Conservation (phyloP, 2,329 filamentous ascomycete species). For the Hymenoscyphus scutula region DNA sequence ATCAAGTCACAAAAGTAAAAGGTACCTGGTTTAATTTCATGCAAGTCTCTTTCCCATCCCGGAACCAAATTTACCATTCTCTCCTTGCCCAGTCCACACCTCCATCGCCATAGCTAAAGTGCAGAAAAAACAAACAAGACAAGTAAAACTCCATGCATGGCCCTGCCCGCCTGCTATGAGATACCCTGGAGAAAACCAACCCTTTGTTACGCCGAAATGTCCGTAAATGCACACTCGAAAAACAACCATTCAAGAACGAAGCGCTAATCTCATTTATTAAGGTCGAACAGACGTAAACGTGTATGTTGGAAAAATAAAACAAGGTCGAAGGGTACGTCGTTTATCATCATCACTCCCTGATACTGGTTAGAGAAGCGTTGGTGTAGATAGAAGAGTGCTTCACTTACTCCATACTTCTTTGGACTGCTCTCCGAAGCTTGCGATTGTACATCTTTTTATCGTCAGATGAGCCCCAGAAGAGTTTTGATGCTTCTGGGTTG, state of each 20-base stretch:
- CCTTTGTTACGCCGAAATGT: neutral
- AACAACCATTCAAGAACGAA: conserved; percentile 5
- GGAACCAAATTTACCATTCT: neutral
- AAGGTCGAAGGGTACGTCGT: neutral
- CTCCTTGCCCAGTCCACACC: neutral
- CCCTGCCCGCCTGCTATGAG: conserved; percentile 1
- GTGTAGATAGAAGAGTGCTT: neutral
- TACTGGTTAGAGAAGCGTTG: neutral
- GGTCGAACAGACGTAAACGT: neutral
- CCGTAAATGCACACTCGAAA: conserved; percentile 9
- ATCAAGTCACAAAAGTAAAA: neutral
- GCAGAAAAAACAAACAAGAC: neutral
- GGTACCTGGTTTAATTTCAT: neutral
- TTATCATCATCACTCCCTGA: conserved; percentile 23
- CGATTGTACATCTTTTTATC: conserved; percentile 84
- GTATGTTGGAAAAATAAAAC: conserved; percentile 4
- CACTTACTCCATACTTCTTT: conserved; percentile 59
- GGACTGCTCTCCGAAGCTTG: conserved; percentile 73
- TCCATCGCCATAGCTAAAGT: conserved; percentile 1
- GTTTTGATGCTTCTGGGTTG: conserved; percentile 77
- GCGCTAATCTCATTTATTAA: conserved; percentile 1
- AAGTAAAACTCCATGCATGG: conserved; percentile 3
- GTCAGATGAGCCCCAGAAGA: conserved; percentile 80
- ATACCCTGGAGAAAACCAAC: neutral
- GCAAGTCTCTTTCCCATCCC: neutral